Percentiles rank a stretch among this genome's conserved stretches.
Evolutionary conservation across 1,284 basidiomycete species (phyloP).

Genomic region (Cryptococcus maquisensis): DNA sequence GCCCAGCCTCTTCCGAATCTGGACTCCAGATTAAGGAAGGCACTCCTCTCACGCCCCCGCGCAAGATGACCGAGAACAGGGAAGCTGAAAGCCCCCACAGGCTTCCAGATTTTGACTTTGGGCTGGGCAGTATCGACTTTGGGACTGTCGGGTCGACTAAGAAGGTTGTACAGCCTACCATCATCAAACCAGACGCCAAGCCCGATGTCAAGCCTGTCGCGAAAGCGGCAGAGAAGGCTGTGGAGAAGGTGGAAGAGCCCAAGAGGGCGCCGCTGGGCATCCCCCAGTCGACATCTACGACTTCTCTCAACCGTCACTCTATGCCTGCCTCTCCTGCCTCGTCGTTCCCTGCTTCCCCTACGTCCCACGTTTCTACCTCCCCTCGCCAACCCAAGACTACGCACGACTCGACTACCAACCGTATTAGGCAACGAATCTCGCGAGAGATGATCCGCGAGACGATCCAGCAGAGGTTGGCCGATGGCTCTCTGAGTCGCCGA

Average conservation of each 20-base stretch:
- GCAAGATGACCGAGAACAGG: neutral
- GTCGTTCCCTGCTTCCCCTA: conserved; percentile 3
- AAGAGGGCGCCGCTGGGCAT: neutral
- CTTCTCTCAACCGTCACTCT: neutral
- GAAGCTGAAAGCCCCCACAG: conserved; percentile 38
- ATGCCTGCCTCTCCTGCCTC: conserved; percentile 1
- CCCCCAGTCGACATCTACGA: neutral
- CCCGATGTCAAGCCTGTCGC: neutral
- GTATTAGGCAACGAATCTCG: conserved; percentile 47
- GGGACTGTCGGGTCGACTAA: conserved; percentile 7
- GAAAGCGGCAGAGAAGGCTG: neutral
- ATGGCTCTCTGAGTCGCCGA: conserved; percentile 28
- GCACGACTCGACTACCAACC: conserved; percentile 27
- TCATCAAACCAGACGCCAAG: neutral
- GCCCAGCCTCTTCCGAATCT: neutral
- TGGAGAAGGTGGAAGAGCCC: neutral
- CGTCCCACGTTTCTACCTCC: conserved; percentile 9
- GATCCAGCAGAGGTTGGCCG: conserved; percentile 41
- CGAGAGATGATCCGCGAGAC: conserved; percentile 46
- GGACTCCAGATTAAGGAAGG: neutral
- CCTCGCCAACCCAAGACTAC: conserved; percentile 5
- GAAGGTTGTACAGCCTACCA: conserved; percentile 3
- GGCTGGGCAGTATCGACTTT: conserved; percentile 37
- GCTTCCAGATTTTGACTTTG: conserved; percentile 39
- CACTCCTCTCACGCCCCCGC: conserved; percentile 39